phyloP scores from a whole-genome alignment of 2,329 filamentous ascomycete genomes.

The Diaporthe vexans region DNA sequence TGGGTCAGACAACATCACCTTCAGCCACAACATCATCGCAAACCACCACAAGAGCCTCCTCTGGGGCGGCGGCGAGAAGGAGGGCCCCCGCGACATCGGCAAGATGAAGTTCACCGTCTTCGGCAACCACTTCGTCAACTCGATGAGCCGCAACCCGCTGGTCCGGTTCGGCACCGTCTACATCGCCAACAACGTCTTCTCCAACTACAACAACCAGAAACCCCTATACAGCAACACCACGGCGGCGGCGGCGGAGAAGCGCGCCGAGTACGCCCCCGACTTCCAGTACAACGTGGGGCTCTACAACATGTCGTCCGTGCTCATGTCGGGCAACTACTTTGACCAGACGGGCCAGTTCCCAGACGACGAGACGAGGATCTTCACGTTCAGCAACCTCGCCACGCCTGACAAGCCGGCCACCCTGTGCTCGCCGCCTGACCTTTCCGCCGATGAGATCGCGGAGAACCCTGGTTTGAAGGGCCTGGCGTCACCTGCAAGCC shows the following conservation, averaged over 20 bases:
- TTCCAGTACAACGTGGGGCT: constrained; percentile 30
- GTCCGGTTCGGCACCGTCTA: constrained; percentile 30
- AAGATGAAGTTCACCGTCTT: constrained; percentile 31
- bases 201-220: constrained; percentile 18
- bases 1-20: constrained; percentile 28
- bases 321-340: constrained; percentile 32
- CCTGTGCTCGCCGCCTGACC: constrained; percentile 28
- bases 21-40: constrained; percentile 33
- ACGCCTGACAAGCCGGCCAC: constrained; percentile 11
- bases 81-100: constrained; percentile 22
- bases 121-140: constrained; percentile 33
- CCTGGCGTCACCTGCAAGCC: not conserved
- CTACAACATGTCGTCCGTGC: constrained; percentile 30
- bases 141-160: constrained; percentile 33
- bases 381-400: constrained; percentile 29
- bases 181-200: constrained; percentile 31
- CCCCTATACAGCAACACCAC: constrained; percentile 10
- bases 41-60: constrained; percentile 33
- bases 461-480: not conserved
- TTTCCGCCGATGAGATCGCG: constrained; percentile 10
- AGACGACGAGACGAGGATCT: constrained; percentile 15
- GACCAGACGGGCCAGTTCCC: constrained; percentile 19
- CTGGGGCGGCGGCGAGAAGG: constrained; percentile 31
- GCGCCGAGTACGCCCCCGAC: constrained; percentile 4
- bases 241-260: not conserved